Conservation (phyloP, 2,329 filamentous ascomycete genomes). For the Diplodia corticola region DNA sequence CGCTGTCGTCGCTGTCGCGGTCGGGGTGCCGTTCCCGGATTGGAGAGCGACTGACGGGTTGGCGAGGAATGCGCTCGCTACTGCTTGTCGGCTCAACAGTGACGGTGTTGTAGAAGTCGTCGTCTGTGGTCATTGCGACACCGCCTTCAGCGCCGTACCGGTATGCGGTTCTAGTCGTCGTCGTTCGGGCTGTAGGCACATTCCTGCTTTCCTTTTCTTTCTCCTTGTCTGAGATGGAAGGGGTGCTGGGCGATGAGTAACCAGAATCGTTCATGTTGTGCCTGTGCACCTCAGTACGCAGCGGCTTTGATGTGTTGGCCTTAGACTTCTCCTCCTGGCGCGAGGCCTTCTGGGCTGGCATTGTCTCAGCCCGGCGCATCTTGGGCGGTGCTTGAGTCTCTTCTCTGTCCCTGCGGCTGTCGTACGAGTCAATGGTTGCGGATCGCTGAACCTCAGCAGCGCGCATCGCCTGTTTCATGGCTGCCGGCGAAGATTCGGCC, state of each 20-base stretch:
- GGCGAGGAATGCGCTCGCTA: background rate
- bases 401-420: slow-evolving; percentile 31
- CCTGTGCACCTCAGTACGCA: slow-evolving; percentile 32
- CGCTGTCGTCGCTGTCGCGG: background rate
- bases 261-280: slow-evolving; percentile 28
- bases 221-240: slow-evolving; percentile 29
- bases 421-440: slow-evolving; percentile 32
- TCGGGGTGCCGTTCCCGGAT: background rate
- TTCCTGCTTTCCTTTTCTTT: slow-evolving; percentile 29
- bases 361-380: slow-evolving; percentile 47
- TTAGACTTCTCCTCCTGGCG: slow-evolving; percentile 34
- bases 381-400: slow-evolving; percentile 32
- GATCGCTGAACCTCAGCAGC: slow-evolving; percentile 34
- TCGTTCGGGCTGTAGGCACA: slow-evolving; percentile 29
- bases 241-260: slow-evolving; percentile 29
- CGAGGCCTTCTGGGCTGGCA: slow-evolving; percentile 36
- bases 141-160: slow-evolving; percentile 32
- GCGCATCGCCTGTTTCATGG: slow-evolving; percentile 32
- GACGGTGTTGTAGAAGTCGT: slow-evolving; percentile 34
- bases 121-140: background rate
- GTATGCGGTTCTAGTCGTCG: slow-evolving; percentile 30
- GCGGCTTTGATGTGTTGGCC: slow-evolving; percentile 29
- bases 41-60: background rate
- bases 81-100: slow-evolving; percentile 33
- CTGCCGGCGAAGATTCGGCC: slow-evolving; percentile 39